These are phyloP conservation scores for Grigorovia transvaalensis DNA, from an alignment of 805 yeast genomes.

Conservation along the genomic window DNA sequence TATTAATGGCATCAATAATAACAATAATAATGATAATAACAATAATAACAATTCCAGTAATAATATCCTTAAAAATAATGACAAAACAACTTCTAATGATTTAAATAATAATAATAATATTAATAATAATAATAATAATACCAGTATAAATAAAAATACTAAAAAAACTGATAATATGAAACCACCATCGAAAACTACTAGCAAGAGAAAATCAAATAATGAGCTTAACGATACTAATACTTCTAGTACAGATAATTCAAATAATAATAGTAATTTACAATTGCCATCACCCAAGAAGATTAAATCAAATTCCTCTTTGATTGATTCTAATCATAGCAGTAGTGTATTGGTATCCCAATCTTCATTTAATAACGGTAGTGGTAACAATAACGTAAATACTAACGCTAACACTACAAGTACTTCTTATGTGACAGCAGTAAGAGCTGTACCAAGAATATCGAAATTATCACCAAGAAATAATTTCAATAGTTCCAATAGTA, in stretches of 20 bases:
- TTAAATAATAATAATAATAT: neutral
- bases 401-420: neutral
- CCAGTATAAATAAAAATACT: neutral
- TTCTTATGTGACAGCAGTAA: slow-evolving; percentile 56
- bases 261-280: neutral
- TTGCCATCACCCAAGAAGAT: neutral
- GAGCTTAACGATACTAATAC: neutral
- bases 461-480: slow-evolving; percentile 31
- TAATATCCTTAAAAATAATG: slow-evolving; percentile 1
- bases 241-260: neutral
- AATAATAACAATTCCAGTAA: slow-evolving; percentile 4
- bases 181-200: neutral
- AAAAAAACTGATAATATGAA: neutral
- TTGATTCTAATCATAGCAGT: neutral
- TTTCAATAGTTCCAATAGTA: slow-evolving; percentile 3
- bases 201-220: neutral
- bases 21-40: slow-evolving; percentile 1
- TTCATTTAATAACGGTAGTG: neutral
- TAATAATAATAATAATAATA: slow-evolving; percentile 2
- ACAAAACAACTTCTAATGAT: slow-evolving; percentile 1
- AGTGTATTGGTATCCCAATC: slow-evolving; percentile 1
- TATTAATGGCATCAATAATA: neutral
- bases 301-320: neutral
- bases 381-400: neutral
- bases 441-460: slow-evolving; percentile 75